phyloP scores from a whole-genome alignment of 768 basidiomycete species.

The Podaxis mareebaensis region DNA sequence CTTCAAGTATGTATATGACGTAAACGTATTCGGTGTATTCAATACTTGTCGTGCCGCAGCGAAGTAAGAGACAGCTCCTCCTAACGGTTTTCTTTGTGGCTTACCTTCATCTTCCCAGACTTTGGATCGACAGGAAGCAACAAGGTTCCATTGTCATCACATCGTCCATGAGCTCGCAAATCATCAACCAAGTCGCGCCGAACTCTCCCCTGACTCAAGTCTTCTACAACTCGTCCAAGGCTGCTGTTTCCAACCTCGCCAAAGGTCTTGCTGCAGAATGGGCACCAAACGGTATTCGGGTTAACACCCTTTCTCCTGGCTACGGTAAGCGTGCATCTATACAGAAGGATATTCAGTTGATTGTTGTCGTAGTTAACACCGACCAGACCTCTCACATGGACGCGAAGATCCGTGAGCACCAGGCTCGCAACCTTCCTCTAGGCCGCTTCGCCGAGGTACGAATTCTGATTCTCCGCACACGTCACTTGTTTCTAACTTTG shows the following conservation, averaged over 20 bases:
- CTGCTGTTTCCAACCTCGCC: conserved; percentile 56
- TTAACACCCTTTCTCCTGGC: conserved; percentile 64
- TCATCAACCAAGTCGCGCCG: conserved; percentile 51
- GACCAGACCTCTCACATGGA: conserved; percentile 61
- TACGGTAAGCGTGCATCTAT: conserved; percentile 38
- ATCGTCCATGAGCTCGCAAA: conserved; percentile 66
- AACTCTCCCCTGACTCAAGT: conserved; percentile 56
- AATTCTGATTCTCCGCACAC: not conserved
- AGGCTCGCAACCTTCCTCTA: conserved; percentile 51
- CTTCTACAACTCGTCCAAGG: conserved; percentile 70
- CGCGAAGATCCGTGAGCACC: conserved; percentile 46
- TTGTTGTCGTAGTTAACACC: conserved; percentile 45
- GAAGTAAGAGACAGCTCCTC: conserved; percentile 33
- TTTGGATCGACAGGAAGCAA: conserved; percentile 41
- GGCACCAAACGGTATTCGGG: conserved; percentile 51
- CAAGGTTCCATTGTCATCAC: conserved; percentile 63
- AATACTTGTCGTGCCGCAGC: conserved; percentile 61
- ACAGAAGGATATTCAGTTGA: not conserved
- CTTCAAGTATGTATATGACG: conserved; percentile 52
- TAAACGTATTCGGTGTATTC: conserved; percentile 69
- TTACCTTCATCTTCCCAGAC: conserved; percentile 26
- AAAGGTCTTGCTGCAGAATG: conserved; percentile 67
- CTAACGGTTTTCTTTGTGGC: not conserved
- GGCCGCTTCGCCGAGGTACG: conserved; percentile 56
- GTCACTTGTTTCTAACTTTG: not conserved